Base-by-base conservation (phyloP, 139 green algal genomes). In the Closterium sp. region DNA sequence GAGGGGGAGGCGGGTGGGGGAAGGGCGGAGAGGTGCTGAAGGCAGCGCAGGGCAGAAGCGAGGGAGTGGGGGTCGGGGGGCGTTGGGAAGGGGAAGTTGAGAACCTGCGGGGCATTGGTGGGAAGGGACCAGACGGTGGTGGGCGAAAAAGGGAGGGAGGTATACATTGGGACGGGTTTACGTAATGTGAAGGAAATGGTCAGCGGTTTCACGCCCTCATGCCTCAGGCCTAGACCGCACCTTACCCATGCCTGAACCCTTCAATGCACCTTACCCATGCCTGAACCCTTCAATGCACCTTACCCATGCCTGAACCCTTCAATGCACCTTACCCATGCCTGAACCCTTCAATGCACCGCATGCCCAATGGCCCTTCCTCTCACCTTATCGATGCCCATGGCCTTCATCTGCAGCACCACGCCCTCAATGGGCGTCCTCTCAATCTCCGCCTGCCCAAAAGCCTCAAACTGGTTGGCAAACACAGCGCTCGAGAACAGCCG, bases 51-150 rank as follows among this genome's bases (percentile, higher is more conserved):
- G n/a, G 92, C 79, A 42, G 22, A 24, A 30, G 89, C 27, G 22
- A 95, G 70, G 28, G 85, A 95, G 0, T 87, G 89, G 2, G 89
- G 21, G 22, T 97, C 95, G 2, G 98, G 98, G 2, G 97, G 95
- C 4, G 97, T 97, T 2, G 98, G 97, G 94, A 99, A 99, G 2
- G 98, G 98, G 94, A 99, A 99, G 94, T 98, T 97, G 38, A 91
- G 30, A 21, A 98, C 96, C 94, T 94, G 88, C 1, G 88, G 19
- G 22, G 62, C 17, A 13, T 79, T 22, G 62, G 62, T 13, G 17
- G 62, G 17, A 13, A 13, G 62, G 17, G 2, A 13, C 13, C 13
- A 79, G 38, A 79, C 0, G 62, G 17, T 24, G 62, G 19, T 5
- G 62, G 50, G 10, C 50, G 34, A 70, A 79, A 24, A 24, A 24